Evolutionary conservation across 2,329 filamentous ascomycete species (phyloP).

Genomic region (Fragosphaeria purpurea): DNA sequence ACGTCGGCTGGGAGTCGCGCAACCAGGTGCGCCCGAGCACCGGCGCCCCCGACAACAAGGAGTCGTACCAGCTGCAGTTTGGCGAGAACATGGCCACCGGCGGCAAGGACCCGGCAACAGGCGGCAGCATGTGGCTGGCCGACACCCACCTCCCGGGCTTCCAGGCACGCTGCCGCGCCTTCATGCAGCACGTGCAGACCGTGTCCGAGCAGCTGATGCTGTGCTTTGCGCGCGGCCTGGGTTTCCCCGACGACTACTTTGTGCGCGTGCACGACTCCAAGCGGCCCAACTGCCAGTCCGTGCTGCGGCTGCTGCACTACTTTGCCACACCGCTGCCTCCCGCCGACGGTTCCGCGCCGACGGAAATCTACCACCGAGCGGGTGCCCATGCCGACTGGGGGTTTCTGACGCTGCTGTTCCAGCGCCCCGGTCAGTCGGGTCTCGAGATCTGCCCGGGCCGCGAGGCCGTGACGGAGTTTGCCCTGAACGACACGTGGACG

Average conservation of each 20-base stretch:
- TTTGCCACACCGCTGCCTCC: conserved; percentile 10
- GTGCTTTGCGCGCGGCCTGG: conserved; percentile 47
- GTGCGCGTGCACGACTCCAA: conserved; percentile 40
- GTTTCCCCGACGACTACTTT: conserved; percentile 43
- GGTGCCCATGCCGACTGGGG: conserved; percentile 54
- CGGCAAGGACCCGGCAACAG: conserved; percentile 20
- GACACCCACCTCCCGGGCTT: conserved; percentile 39
- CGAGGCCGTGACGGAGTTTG: conserved; percentile 49
- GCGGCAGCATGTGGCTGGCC: conserved; percentile 34
- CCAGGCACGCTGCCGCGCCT: conserved; percentile 30
- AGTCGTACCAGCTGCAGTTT: conserved; percentile 54
- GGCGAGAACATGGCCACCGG: conserved; percentile 38
- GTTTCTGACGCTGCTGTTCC: conserved; percentile 53
- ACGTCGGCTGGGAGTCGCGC: conserved; percentile 52
- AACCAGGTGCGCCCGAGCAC: conserved; percentile 50
- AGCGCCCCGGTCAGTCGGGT: conserved; percentile 48
- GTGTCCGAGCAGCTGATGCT: conserved; percentile 47
- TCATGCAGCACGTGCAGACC: conserved; percentile 44
- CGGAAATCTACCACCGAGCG: conserved; percentile 43
- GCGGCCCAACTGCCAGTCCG: conserved; percentile 41
- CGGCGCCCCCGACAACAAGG: conserved; percentile 47
- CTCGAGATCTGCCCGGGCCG: conserved; percentile 56
- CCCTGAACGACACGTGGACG: conserved; percentile 51
- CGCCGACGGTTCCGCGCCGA: conserved; percentile 25
- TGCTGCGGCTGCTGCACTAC: conserved; percentile 25